phyloP scores from a whole-genome alignment of 2,329 filamentous ascomycete genomes.

The Pleurostoma richardsiae region DNA sequence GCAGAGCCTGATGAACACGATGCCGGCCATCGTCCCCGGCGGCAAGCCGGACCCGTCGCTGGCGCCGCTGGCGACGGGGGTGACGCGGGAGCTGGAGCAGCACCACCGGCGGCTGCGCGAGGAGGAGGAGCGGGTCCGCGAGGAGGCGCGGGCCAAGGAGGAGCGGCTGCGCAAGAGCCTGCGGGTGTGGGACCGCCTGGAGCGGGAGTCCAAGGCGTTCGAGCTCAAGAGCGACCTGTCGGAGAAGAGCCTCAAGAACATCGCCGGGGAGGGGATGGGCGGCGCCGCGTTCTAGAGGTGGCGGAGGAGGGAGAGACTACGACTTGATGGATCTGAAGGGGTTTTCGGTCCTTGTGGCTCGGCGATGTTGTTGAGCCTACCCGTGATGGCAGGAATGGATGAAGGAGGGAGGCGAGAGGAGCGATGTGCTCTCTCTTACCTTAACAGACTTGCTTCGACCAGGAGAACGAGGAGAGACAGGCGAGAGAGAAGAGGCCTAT shows the following conservation, averaged over 20 bases:
- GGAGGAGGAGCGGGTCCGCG: constrained; percentile 52
- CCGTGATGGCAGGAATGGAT: too few species aligned
- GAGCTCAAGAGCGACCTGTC: constrained; percentile 52
- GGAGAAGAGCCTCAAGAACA: constrained; percentile 50
- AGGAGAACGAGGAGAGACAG: too few species aligned
- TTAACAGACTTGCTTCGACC: too few species aligned
- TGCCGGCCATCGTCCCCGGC: constrained; percentile 47
- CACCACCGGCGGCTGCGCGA: constrained; percentile 49
- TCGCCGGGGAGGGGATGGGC: constrained; percentile 50
- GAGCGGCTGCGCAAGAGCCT: constrained; percentile 49
- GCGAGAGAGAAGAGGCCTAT: too few species aligned
- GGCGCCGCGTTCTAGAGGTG: constrained; percentile 48
- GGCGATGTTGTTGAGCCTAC: too few species aligned
- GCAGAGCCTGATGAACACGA: constrained; percentile 44
- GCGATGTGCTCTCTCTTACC: too few species aligned
- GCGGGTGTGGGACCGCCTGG: constrained; percentile 47
- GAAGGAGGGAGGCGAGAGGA: too few species aligned
- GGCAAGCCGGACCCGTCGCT: constrained; percentile 47
- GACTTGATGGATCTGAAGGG: neutral
- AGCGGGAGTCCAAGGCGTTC: constrained; percentile 48
- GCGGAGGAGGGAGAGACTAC: neutral
- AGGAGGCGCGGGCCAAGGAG: constrained; percentile 47
- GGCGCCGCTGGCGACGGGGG: constrained; percentile 37
- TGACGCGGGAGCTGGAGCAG: constrained; percentile 48
- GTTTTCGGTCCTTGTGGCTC: too few species aligned